These are phyloP conservation scores for Fusarium xylarioides DNA, from an alignment of 2,329 filamentous ascomycete genomes.

Conservation along the genomic window DNA sequence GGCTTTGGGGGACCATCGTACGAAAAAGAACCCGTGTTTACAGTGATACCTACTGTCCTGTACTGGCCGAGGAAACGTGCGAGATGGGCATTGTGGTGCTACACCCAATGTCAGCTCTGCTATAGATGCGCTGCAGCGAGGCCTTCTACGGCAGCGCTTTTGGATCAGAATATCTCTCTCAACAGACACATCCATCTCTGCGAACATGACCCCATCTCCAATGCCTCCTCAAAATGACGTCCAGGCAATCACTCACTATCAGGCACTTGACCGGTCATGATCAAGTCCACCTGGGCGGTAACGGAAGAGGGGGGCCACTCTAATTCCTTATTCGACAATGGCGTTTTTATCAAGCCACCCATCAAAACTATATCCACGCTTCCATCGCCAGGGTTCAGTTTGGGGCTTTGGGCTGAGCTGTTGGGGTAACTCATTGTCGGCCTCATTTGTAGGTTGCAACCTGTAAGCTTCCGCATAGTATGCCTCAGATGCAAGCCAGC, in stretches of 20 bases:
- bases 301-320: constrained; percentile 40
- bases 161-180: constrained; percentile 11
- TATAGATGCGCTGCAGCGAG: constrained; percentile 16
- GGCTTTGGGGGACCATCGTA: constrained; percentile 26
- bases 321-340: constrained; percentile 49
- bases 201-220: constrained; percentile 19
- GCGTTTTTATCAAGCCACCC: constrained; percentile 24
- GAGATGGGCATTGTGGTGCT: constrained; percentile 3
- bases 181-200: background rate
- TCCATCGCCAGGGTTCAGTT: constrained; percentile 13
- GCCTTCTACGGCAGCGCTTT: constrained; percentile 14
- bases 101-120: constrained; percentile 24
- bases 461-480: constrained; percentile 13
- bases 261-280: constrained; percentile 33
- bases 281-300: constrained; percentile 35
- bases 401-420: constrained; percentile 1
- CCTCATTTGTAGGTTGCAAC: constrained; percentile 23
- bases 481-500: constrained; percentile 17
- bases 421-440: constrained; percentile 12
- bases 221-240: constrained; percentile 30
- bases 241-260: constrained; percentile 29
- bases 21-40: constrained; percentile 34
- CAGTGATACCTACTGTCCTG: constrained; percentile 19
- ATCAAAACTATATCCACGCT: constrained; percentile 2
- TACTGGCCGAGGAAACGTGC: constrained; percentile 36